A percentile compares a stretch with the other conserved stretches of the same genome.
Evolutionary conservation across 495 filamentous ascomycete species (phyloP).

Genomic region (Talaromyces stipitatus): DNA sequence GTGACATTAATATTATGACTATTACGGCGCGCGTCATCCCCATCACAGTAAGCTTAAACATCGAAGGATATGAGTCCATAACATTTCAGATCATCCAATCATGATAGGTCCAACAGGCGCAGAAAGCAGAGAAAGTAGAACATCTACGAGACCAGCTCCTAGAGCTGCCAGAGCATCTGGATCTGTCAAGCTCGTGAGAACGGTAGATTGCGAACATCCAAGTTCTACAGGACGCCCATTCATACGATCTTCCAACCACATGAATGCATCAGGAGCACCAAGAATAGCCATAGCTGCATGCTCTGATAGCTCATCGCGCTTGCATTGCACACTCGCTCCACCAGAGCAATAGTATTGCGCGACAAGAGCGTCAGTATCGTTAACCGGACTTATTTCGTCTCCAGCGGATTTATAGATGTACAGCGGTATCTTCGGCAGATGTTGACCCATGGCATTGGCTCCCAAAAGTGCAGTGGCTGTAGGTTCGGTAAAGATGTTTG

Average conservation of each 20-base stretch:
- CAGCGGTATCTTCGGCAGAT: conserved; percentile 33
- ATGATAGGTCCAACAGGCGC: conserved; percentile 4
- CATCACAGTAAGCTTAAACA: not conserved
- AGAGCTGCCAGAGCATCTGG: conserved; percentile 6
- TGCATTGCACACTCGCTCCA: conserved; percentile 13
- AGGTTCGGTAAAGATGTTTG: conserved; percentile 8
- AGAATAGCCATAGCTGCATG: conserved; percentile 10
- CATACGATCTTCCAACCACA: conserved; percentile 18
- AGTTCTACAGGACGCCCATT: conserved; percentile 7
- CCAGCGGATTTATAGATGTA: conserved; percentile 41
- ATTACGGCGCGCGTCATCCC: no score
- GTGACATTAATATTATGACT: not conserved
- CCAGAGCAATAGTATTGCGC: conserved; percentile 22
- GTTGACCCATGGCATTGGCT: conserved; percentile 16
- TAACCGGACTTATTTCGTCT: conserved; percentile 34
- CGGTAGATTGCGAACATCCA: conserved; percentile 9
- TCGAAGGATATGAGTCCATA: not conserved
- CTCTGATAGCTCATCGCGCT: conserved; percentile 11
- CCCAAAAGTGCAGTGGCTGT: conserved; percentile 6
- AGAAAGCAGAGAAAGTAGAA: not conserved
- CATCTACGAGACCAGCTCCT: conserved; percentile 5
- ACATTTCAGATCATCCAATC: not conserved
- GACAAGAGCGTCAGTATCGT: conserved; percentile 36
- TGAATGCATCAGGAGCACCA: conserved; percentile 14
- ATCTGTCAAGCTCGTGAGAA: conserved; percentile 11